Conservation (phyloP, 2,329 filamentous ascomycete species). For the Rhytidhysteron rufulum region DNA sequence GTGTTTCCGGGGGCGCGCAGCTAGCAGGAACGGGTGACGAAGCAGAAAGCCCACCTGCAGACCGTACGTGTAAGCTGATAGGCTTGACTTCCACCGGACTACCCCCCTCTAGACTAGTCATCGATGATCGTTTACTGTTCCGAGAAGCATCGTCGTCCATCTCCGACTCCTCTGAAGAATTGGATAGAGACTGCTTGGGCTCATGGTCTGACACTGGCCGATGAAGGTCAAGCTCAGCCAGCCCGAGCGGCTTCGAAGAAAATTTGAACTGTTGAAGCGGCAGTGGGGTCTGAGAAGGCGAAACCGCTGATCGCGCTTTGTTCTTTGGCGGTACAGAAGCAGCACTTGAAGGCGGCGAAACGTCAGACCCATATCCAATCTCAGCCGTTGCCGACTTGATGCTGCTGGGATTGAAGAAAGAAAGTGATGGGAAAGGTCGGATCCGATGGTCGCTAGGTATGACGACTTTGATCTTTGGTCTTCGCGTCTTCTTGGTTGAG, state of each 20-base stretch:
- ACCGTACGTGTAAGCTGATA: conserved; percentile 10
- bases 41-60: conserved; percentile 15
- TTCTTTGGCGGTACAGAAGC: no score
- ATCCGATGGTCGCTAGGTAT: conserved; percentile 30
- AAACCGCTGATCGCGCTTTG: conserved; percentile 24
- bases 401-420: conserved; percentile 20
- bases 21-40: conserved; percentile 19
- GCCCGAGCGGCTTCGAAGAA: conserved; percentile 12
- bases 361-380: conserved; percentile 15
- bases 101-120: conserved; percentile 36
- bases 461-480: conserved; percentile 33
- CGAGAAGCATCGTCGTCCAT: conserved; percentile 36
- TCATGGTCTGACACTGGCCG: conserved; percentile 11
- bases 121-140: conserved; percentile 37
- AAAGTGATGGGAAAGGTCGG: conserved; percentile 20
- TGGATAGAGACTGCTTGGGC: conserved; percentile 21
- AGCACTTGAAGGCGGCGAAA: conserved; percentile 28
- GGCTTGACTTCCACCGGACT: conserved; percentile 9
- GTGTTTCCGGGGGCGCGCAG: no score
- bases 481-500: conserved; percentile 10
- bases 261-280: neutral
- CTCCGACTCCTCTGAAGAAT: conserved; percentile 33
- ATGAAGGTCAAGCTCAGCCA: conserved; percentile 10
- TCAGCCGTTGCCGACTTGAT: conserved; percentile 3
- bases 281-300: conserved; percentile 10